A percentile compares a stretch with the other conserved stretches of the same genome.
Evolutionary conservation across 1,284 basidiomycete genomes (phyloP).

Genomic region (Athelia psychrophila): DNA sequence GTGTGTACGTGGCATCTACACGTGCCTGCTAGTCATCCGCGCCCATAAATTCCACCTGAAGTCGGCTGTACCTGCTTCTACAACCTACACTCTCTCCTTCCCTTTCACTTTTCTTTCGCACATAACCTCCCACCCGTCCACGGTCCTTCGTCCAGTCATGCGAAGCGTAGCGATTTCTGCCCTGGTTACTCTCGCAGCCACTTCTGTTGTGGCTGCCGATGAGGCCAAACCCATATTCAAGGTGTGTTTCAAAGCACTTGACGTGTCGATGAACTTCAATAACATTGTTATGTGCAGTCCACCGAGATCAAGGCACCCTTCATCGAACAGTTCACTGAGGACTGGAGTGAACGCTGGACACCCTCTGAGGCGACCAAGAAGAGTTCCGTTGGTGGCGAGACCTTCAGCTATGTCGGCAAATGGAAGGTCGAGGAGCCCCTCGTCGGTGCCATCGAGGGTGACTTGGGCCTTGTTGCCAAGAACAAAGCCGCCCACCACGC

Average conservation of each 20-base stretch:
- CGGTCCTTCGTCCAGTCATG: conserved; percentile 74
- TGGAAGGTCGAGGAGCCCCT: conserved; percentile 94
- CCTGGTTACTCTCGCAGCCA: conserved; percentile 62
- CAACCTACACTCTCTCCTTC: conserved; percentile 12
- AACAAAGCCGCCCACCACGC: conserved; percentile 94
- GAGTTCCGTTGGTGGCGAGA: conserved; percentile 90
- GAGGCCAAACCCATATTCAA: conserved; percentile 68
- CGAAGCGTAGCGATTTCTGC: conserved; percentile 80
- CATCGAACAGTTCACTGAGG: conserved; percentile 94
- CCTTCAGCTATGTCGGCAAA: conserved; percentile 95
- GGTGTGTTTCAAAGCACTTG: conserved; percentile 35
- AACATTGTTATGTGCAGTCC: conserved; percentile 45
- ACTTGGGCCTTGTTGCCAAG: conserved; percentile 91
- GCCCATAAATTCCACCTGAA: conserved; percentile 6
- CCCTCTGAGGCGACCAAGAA: conserved; percentile 97
- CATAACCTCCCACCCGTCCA: conserved; percentile 26
- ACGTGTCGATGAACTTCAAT: conserved; percentile 5
- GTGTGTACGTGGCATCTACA: background rate
- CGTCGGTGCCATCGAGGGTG: conserved; percentile 71
- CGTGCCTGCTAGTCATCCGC: conserved; percentile 7
- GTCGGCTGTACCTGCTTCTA: background rate
- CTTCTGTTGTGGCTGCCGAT: conserved; percentile 52
- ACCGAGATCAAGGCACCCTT: conserved; percentile 89
- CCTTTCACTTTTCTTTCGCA: conserved; percentile 24
- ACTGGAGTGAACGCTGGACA: conserved; percentile 92